Base-by-base conservation (phyloP, 2,329 filamentous ascomycete genomes). In the Aspergillus sp. region DNA sequence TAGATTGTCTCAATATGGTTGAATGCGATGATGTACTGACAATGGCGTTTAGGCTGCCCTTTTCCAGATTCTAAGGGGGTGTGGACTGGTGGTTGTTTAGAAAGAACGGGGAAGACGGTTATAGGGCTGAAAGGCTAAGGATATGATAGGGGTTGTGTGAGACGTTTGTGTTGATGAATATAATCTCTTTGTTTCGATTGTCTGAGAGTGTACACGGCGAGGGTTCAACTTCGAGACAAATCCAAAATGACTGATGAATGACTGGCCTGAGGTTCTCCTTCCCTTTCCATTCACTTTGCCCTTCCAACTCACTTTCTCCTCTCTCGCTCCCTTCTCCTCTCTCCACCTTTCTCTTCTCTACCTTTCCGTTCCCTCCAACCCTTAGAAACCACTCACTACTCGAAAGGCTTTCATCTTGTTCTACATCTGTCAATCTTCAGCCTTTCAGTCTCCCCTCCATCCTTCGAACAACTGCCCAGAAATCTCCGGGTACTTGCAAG, bases 11-110 rank as follows among this genome's bases (percentile, higher is more conserved):
- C 24, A 24, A 24, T 24, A 7, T 32, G 2, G 7, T 12, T 10
- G 7, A 36, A 36, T 12, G 32, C 26, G 39, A 31, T 14, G 50
- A 18, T 22, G 22, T n/a, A 54, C 64, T 71, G 32, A 70, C 45
- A 7, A 45, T 14, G 9, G 18, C 7, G 45, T 24, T 16, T 54
- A 80, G 78, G 78, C 57, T 82, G 61, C 80, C 80, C n/a, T 82
- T 76, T 61, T 78, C 77, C 18, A 70, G 79, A 26, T 81, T 80
- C 58, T 80, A 42, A 70, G 64, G 50, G 18, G 31, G 11, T 32
- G 9, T 24, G 24, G 24, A 24, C 24, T 42, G 16, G 18, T 47
- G 18, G 45, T 20, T 22, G n/a, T 47, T 16, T 4, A 6, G 3
- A 14, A n/a, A 39, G 11, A 14, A 6, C 6, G 12, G 36, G 14